phyloP scores from a whole-genome alignment of 176 grass and related monocot species.

The Miscanthus lutarioriparius region DNA sequence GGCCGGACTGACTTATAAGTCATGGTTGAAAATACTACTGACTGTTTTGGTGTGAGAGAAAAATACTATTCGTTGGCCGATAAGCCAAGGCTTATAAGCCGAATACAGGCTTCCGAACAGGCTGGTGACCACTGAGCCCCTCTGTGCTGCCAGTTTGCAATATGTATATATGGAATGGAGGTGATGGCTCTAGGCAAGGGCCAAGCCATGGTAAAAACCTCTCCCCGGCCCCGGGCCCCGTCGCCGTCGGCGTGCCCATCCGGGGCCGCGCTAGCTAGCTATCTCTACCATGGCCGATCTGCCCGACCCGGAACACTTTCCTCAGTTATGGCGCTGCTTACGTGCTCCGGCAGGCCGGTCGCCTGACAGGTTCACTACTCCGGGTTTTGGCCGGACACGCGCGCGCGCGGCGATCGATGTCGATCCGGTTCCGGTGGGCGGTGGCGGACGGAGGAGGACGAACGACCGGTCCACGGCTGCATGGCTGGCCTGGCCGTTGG shows the following conservation, averaged over 20 bases:
- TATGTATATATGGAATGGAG: too few relatives aligned
- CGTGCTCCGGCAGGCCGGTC: not conserved
- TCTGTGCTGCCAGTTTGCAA: not conserved
- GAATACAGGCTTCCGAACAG: too few relatives aligned
- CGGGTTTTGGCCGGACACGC: not conserved
- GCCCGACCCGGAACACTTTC: not conserved
- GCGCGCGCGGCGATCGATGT: not conserved
- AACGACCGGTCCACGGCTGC: constrained; percentile 14
- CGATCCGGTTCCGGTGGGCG: not conserved
- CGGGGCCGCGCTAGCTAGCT: too few relatives aligned
- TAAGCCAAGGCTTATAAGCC: too few relatives aligned
- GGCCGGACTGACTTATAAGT: too few relatives aligned
- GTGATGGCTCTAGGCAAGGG: too few relatives aligned
- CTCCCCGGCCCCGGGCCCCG: too few relatives aligned
- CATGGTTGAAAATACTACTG: too few relatives aligned
- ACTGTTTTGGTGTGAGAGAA: too few relatives aligned
- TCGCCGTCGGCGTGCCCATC: too few relatives aligned
- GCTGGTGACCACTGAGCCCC: not conserved
- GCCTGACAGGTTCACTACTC: constrained; percentile 2
- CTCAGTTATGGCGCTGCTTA: constrained; percentile 9
- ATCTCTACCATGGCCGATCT: too few relatives aligned
- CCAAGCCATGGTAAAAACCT: not conserved
- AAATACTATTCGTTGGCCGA: too few relatives aligned
- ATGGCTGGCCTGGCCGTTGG: not conserved
- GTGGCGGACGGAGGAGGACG: not conserved